Base-by-base conservation (phyloP, 345 rosid genomes). In the Crucihimalaya himalaica region DNA sequence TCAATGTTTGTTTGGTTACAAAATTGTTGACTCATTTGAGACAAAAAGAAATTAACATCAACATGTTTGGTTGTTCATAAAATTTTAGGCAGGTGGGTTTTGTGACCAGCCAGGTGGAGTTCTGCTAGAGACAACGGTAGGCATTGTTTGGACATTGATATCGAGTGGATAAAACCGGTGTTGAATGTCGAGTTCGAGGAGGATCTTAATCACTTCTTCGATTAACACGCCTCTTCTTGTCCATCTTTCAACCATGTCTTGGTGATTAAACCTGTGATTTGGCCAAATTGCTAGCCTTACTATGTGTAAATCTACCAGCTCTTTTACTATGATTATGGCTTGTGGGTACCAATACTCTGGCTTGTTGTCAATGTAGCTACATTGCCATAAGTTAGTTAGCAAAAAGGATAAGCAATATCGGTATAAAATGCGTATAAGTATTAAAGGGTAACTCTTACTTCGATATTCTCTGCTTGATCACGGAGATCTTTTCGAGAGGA, bases 331-430 rank as follows among this genome's bases (percentile, higher is more conserved):
- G 18, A 94, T 51, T 19, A 19, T 70, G 5, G 96, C 90, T 42
- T 77, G n/a, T 4, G 93, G 64, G 25, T 72, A 78, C 98, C 98
- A 94, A 40, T 88, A 85, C 83, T 91, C 97, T 65, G 86, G 85
- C 80, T 84, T 85, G 83, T 55, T 51, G 34, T 89, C 93, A 0
- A 91, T 83, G 79, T 78, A 86, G 76, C 92, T 58, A 81, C 80
- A 74, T 48, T 59, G 7, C 19, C 7, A 45, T 61, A 27, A 3
- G 1, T 5, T 52, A 52, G 18, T 14, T 21, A 21, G 2, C 5
- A 35, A 12, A 27, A 40, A 7, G 4, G 11, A 55, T 63, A 11
- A 57, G 54, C 27, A 23, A 58, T 15, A 59, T 18, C 25, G 11
- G 23, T 60, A 21, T 48, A 5, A 31, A 25, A 25, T 8, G 16